Percentiles rank a stretch among this genome's conserved stretches.
Conservation (phyloP, 805 yeast species). For the Torulaspora gathmanii region DNA sequence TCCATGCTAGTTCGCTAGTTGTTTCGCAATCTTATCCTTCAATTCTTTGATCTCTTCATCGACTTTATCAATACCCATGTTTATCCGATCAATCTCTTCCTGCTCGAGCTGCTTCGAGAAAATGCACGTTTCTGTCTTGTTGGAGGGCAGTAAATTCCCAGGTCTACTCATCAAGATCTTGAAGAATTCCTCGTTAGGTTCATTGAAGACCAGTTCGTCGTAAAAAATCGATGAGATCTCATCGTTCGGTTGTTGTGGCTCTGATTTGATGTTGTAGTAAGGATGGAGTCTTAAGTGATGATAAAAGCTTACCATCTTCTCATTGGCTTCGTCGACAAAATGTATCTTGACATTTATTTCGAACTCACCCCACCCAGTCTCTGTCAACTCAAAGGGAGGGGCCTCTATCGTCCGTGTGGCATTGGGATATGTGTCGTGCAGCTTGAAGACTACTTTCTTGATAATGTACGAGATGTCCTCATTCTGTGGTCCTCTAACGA, state of each 20-base stretch:
- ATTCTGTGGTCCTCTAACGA: constrained; percentile 73
- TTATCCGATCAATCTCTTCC: constrained; percentile 58
- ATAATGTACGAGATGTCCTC: constrained; percentile 76
- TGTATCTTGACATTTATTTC: constrained; percentile 84
- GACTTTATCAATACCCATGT: constrained; percentile 43
- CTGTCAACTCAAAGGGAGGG: constrained; percentile 94
- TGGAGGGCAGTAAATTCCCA: constrained; percentile 46
- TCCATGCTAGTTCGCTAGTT: constrained; percentile 17
- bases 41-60: constrained; percentile 43
- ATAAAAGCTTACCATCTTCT: constrained; percentile 77
- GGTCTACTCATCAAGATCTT: constrained; percentile 69
- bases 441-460: constrained; percentile 86
- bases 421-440: constrained; percentile 90
- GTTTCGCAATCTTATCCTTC: constrained; percentile 36
- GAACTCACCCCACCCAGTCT: constrained; percentile 99
- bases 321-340: constrained; percentile 81
- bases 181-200: constrained; percentile 88
- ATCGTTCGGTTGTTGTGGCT: constrained; percentile 29
- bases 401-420: constrained; percentile 79
- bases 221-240: constrained; percentile 59
- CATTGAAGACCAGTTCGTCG: constrained; percentile 91
- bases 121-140: constrained; percentile 37
- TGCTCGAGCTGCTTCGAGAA: constrained; percentile 53
- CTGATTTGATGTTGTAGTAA: constrained; percentile 40
- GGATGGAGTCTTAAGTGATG: constrained; percentile 93